A percentile compares a stretch with the other conserved stretches of the same genome.
Conservation (phyloP, 2,329 filamentous ascomycete genomes). For the Aspergillus tamarii region DNA sequence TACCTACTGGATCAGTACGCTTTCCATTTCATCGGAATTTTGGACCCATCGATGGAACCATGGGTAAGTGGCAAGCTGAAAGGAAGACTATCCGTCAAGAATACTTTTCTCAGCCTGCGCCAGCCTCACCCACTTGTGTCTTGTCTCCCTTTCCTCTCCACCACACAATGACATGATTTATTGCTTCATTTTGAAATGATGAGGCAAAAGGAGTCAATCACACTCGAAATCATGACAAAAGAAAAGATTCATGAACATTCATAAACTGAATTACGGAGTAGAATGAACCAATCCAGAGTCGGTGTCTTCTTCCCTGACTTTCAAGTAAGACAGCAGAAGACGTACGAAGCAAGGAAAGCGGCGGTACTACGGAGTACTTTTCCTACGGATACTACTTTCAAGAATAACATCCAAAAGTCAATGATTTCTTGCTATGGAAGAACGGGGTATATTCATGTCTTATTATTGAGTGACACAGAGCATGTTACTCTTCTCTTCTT, state of each 20-base stretch:
- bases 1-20: neutral
- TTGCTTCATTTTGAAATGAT: constrained; percentile 2
- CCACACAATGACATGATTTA: neutral
- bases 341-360: neutral
- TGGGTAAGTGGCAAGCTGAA: neutral
- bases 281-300: neutral
- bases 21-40: neutral
- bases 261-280: no score
- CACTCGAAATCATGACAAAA: no score
- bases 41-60: neutral
- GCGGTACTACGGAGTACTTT: neutral
- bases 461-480: constrained; percentile 2
- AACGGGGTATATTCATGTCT: neutral
- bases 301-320: neutral
- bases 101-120: neutral
- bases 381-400: neutral
- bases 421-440: neutral
- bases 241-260: neutral
- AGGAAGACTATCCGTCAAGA: neutral
- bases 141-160: neutral
- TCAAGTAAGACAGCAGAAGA: neutral
- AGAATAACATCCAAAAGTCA: neutral
- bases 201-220: neutral
- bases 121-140: constrained; percentile 1
- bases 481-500: neutral